Evolutionary conservation across 441 rosid species (phyloP).

Genomic region (Erodium chrysanthum): DNA sequence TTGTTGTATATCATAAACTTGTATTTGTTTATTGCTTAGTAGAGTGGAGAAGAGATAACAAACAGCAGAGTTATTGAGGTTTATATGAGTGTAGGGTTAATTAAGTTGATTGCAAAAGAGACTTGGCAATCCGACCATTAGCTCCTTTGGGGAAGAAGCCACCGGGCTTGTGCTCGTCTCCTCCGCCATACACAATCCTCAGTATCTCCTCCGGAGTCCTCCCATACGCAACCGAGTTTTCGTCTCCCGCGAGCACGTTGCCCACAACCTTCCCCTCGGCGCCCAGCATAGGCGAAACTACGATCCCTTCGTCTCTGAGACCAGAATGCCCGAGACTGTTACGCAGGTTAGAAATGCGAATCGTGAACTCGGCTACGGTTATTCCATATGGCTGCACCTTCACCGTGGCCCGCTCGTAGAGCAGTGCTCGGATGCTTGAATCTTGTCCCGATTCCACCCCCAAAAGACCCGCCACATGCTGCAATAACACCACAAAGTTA

Average conservation of each 20-base stretch:
- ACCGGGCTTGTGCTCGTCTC: constrained; percentile 53
- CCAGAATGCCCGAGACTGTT: constrained; percentile 42
- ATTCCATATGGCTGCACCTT: constrained; percentile 41
- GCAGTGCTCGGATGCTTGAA: constrained; percentile 50
- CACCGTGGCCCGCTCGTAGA: constrained; percentile 32
- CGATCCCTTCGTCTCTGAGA: constrained; percentile 57
- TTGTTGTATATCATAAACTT: too few species aligned
- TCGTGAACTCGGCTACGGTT: constrained; percentile 56
- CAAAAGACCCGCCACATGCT: constrained; percentile 71
- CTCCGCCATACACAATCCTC: constrained; percentile 59
- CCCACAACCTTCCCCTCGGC: constrained; percentile 44
- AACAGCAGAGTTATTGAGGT: too few species aligned
- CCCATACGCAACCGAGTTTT: constrained; percentile 33
- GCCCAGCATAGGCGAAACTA: constrained; percentile 27
- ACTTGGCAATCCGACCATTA: constrained; percentile 47
- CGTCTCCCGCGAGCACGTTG: constrained; percentile 58
- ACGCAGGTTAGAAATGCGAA: constrained; percentile 42
- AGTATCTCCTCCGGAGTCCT: constrained; percentile 60
- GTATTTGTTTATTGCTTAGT: not conserved
- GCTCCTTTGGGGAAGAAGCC: constrained; percentile 74
- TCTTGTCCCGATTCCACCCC: constrained; percentile 82
- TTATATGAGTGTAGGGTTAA: too few species aligned
- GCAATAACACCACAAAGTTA: not conserved
- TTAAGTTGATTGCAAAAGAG: constrained; percentile 20
- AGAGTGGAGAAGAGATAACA: too few species aligned